Evolutionary conservation across 495 filamentous ascomycete genomes (phyloP).

Genomic region (Pyrenopolyporus hunteri): DNA sequence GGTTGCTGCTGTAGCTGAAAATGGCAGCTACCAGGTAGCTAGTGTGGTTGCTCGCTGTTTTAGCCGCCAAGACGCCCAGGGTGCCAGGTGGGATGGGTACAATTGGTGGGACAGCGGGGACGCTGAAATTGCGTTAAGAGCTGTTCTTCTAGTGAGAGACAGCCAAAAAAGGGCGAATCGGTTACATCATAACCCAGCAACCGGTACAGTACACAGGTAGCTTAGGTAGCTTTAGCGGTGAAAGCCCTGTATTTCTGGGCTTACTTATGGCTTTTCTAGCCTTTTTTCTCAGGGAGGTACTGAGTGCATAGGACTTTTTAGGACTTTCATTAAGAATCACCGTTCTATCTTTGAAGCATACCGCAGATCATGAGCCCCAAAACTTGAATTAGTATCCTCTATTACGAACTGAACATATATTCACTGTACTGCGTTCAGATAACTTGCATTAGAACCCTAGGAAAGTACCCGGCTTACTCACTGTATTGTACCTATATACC

Average conservation of each 20-base stretch:
- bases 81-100: constrained; percentile 16
- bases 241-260: constrained; percentile 3
- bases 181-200: constrained; percentile 35
- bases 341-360: not conserved
- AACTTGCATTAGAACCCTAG: no score
- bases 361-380: constrained; percentile 9
- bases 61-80: constrained; percentile 34
- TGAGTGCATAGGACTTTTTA: no score
- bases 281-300: constrained; percentile 13
- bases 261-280: constrained; percentile 4
- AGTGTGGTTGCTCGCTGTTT: constrained; percentile 12
- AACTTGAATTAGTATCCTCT: not conserved
- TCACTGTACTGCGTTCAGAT: no score
- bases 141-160: constrained; percentile 13
- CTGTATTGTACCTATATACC: not conserved
- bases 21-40: constrained; percentile 29
- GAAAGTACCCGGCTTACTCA: no score
- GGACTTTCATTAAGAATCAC: no score
- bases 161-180: constrained; percentile 26
- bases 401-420: constrained; percentile 9
- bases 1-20: constrained; percentile 33
- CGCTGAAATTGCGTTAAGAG: constrained; percentile 29
- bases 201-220: no score
- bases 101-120: constrained; percentile 31
- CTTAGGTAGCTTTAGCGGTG: constrained; percentile 24